phyloP scores from a whole-genome alignment of 257 asterid genomes.

The Ilex asprella region DNA sequence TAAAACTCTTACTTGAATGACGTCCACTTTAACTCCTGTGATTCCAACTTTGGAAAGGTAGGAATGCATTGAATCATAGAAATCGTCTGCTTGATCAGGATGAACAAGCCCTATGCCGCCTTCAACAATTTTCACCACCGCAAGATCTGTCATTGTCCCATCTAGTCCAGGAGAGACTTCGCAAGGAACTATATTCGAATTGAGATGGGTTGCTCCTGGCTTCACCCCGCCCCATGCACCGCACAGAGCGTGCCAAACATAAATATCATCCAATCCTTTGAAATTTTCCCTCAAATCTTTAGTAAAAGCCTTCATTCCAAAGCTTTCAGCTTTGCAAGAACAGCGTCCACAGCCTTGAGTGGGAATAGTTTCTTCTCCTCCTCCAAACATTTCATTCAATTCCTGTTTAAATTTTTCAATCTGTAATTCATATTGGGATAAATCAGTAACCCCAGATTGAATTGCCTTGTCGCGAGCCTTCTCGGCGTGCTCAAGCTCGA shows the following conservation, averaged over 20 bases:
- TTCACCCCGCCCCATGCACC: conserved; percentile 83
- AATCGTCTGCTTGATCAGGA: conserved; percentile 55
- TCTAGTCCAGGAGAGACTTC: conserved; percentile 58
- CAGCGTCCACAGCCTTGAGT: conserved; percentile 22
- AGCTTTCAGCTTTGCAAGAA: conserved; percentile 23
- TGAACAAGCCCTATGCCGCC: conserved; percentile 72
- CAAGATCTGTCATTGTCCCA: conserved; percentile 67
- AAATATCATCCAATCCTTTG: conserved; percentile 68
- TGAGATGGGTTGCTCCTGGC: conserved; percentile 53
- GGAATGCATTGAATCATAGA: conserved; percentile 63
- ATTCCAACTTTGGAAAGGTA: conserved; percentile 54
- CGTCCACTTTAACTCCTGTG: conserved; percentile 75
- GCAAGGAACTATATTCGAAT: conserved; percentile 39
- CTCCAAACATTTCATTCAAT: conserved; percentile 40
- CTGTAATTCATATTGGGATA: conserved; percentile 27
- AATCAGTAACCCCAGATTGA: conserved; percentile 29
- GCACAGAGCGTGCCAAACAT: conserved; percentile 68
- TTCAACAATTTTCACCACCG: conserved; percentile 62
- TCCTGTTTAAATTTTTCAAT: conserved; percentile 28
- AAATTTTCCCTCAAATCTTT: conserved; percentile 40
- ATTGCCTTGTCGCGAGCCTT: conserved; percentile 51
- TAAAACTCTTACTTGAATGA: conserved; percentile 42
- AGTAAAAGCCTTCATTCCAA: conserved; percentile 52
- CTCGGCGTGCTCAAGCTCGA: conserved; percentile 63
- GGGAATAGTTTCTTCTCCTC: conserved; percentile 16